These are phyloP conservation scores for Hsuehochloa calcarea DNA, from an alignment of 176 grass and related monocot genomes.

Conservation along the genomic window DNA sequence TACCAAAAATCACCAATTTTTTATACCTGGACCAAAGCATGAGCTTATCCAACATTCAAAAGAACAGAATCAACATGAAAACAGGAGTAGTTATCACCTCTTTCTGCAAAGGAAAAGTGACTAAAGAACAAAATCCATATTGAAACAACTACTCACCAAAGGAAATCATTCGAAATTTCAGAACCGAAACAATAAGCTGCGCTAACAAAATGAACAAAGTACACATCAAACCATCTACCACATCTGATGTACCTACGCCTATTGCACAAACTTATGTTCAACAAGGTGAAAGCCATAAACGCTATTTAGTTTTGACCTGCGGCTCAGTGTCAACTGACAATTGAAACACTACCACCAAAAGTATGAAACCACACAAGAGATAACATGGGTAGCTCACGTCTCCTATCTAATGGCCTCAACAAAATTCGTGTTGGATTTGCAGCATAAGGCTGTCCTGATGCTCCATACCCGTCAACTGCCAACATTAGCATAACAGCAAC, in stretches of 20 bases:
- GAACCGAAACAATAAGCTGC: not conserved
- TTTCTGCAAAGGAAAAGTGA: not conserved
- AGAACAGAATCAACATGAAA: not conserved
- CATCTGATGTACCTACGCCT: not conserved
- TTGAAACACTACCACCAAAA: not conserved
- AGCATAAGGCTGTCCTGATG: not conserved
- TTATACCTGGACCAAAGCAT: not conserved
- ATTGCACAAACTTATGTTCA: not conserved
- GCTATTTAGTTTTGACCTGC: not conserved
- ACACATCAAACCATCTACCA: not conserved
- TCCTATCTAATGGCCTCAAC: not conserved
- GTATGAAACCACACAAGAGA: not conserved
- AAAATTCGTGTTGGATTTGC: not conserved
- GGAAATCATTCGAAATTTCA: not conserved
- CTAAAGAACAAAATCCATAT: not conserved
- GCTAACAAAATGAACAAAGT: not conserved
- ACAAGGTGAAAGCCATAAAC: not conserved
- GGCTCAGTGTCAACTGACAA: not conserved
- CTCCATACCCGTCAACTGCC: not conserved
- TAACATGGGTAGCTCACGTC: not conserved
- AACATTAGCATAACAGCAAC: not conserved
- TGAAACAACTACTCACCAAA: not conserved
- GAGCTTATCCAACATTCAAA: not conserved
- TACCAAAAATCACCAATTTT: not conserved
- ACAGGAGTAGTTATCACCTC: not conserved